Base-by-base conservation (phyloP, 768 basidiomycete genomes). In the Fomitopsis pulvina region DNA sequence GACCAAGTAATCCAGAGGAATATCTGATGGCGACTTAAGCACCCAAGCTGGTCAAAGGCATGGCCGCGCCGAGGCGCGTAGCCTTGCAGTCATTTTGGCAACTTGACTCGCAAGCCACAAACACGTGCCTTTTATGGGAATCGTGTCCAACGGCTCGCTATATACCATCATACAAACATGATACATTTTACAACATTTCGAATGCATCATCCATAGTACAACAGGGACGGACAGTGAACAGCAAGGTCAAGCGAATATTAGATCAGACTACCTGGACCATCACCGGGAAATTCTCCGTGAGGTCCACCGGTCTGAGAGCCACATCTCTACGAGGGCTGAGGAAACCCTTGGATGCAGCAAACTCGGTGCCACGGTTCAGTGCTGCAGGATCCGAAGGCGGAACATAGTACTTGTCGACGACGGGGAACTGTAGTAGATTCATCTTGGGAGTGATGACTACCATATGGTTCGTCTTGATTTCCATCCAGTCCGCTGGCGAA, bases 401-500 rank as follows among this genome's bases (percentile, higher is more conserved):
- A n/a, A 93, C 89, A 66, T 90, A 92, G 68, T 82, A 95, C 64
- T 92, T 84, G 73, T 97, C 93, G 40, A 89, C 71, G 61, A 98
- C 96, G 2, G 95, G 95, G 56, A 95, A 90, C 64, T 95, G 92
- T 18, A 97, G 72, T 22, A 96, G 66, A 63, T 97, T 97, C 81
- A 95, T 92, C 74, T 92, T 92, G 32, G 90, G 89, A 0, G 95
- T 98, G 57, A 97, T 87, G 43, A 96, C 83, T 21, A 92, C 85
- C 85, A 97, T 87, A 55, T 90, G 84, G 66, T 99, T 97, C 11
- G 92, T 95, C 64, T 87, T 87, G 60, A 99, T 94, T 66, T 97
- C 96, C 86, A 97, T 94, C 96, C 96, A 99, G 65, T 99, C 96
- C 45, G 92, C 91, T 83, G 55, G 37, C 45, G 34, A n/a, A 7